Conservation (phyloP, 495 filamentous ascomycete genomes). For the Lindgomyces ingoldianus region DNA sequence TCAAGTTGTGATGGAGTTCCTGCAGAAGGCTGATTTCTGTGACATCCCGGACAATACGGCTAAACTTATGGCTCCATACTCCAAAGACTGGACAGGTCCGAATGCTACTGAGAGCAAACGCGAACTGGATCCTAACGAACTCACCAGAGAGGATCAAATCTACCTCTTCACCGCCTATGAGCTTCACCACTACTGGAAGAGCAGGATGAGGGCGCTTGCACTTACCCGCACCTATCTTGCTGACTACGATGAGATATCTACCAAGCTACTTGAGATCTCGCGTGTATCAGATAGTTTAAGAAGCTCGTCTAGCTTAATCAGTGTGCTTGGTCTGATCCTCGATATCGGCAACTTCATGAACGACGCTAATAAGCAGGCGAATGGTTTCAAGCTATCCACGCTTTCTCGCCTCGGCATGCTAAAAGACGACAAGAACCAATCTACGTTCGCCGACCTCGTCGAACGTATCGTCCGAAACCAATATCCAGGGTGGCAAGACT, state of each 20-base stretch:
- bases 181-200: conserved; percentile 98
- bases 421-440: conserved; percentile 98
- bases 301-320: conserved; percentile 89
- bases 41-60: conserved; percentile 85
- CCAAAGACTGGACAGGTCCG: conserved; percentile 92
- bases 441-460: conserved; percentile 93
- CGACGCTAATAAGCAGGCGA: conserved; percentile 96
- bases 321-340: conserved; percentile 90
- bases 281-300: conserved; percentile 83
- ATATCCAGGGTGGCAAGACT: conserved; percentile 93
- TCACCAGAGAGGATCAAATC: conserved; percentile 93
- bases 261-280: conserved; percentile 79
- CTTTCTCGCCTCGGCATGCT: conserved; percentile 95
- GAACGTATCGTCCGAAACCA: conserved; percentile 95
- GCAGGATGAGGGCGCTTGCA: conserved; percentile 84
- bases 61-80: conserved; percentile 92
- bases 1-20: conserved; percentile 93
- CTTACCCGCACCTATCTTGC: conserved; percentile 82
- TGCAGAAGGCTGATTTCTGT: conserved; percentile 88
- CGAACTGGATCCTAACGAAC: conserved; percentile 83
- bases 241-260: conserved; percentile 88
- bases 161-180: conserved; percentile 92
- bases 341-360: conserved; percentile 99
- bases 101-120: conserved; percentile 75
- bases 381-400: conserved; percentile 95